Conservation (phyloP, 1,139 yeast genomes). For the Candida mesenterica region DNA sequence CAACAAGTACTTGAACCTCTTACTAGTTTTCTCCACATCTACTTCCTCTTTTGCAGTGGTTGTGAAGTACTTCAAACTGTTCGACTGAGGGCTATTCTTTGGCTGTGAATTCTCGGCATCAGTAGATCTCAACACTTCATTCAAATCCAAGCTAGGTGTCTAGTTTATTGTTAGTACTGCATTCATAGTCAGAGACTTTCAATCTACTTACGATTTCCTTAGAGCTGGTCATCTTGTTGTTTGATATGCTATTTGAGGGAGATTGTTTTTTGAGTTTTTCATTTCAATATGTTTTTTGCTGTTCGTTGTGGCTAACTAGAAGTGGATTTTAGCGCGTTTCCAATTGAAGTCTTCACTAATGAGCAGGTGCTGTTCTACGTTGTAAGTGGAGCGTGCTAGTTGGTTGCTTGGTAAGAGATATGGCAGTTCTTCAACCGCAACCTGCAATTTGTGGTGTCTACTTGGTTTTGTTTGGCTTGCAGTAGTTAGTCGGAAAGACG, state of each 20-base stretch:
- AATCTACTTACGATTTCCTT: constrained; percentile 7
- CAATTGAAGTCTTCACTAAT: too few species aligned
- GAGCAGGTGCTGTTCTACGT: too few species aligned
- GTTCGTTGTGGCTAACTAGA: too few species aligned
- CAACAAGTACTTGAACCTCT: constrained; percentile 62
- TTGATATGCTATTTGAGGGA: background rate
- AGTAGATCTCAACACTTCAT: constrained; percentile 13
- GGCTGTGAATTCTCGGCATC: constrained; percentile 7
- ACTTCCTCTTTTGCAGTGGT: constrained; percentile 47
- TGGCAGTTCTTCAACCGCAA: too few species aligned
- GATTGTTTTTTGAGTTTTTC: constrained; percentile 8
- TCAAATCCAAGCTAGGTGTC: constrained; percentile 22
- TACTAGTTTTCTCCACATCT: constrained; percentile 50
- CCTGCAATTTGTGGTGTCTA: too few species aligned
- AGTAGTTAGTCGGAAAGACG: too few species aligned
- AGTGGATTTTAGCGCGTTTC: too few species aligned
- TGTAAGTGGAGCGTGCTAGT: too few species aligned
- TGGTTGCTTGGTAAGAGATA: too few species aligned
- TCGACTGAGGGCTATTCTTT: constrained; percentile 2
- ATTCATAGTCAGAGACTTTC: background rate
- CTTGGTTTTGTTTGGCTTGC: too few species aligned
- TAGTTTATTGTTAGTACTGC: constrained; percentile 13
- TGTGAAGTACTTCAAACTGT: constrained; percentile 37
- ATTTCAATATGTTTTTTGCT: constrained; percentile 8
- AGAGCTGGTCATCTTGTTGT: constrained; percentile 10